Base-by-base conservation (phyloP, 345 rosid species). In the Fremontodendron californicum region DNA sequence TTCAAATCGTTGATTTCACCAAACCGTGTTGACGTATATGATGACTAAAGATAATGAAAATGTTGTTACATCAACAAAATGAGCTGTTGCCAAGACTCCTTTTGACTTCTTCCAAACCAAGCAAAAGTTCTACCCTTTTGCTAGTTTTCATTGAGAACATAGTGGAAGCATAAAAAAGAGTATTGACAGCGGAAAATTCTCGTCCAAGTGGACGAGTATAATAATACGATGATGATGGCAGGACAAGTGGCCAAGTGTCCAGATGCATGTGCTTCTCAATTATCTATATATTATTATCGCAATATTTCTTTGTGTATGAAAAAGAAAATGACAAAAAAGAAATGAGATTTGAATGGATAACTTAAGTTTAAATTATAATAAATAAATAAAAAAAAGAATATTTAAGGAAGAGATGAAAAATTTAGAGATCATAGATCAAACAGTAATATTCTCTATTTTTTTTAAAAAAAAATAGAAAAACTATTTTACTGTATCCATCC, bases 171-270 rank as follows among this genome's bases (percentile, higher is more conserved):
- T 65, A 7, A 27, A 42, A 65, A 16, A 57, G n/a, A 25, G 66
- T 25, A 40, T 18, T 40, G 81, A 68, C 63, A 68, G n/a, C 27
- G 33, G 21, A 23, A 78, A 63, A 21, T 52, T 9, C 46, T 76
- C 76, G 45, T 27, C 42, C 77, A 75, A 81, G 83, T 81, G 83
- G 81, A 71, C 23, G 18, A 51, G 33, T 78, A 77, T 40, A 33
- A 23, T 49, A 23, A 55, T 9, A 21, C 6, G 19, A 43, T 55
- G 40, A 57, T 51, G 23, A 79, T 66, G 49, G 80, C 64, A 69
- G 65, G 78, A 82, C 74, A 82, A 78, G 77, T 63, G 64, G 81
- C 78, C 76, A 80, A 72, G 57, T 77, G 79, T 75, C 9, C 74
- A 70, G 65, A 63, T 55, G 77, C n/a, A n/a, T n/a, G n/a, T 62